Evolutionary conservation across 352 stramenopile genomes (phyloP).

Genomic region (Blastocystis sp.): DNA sequence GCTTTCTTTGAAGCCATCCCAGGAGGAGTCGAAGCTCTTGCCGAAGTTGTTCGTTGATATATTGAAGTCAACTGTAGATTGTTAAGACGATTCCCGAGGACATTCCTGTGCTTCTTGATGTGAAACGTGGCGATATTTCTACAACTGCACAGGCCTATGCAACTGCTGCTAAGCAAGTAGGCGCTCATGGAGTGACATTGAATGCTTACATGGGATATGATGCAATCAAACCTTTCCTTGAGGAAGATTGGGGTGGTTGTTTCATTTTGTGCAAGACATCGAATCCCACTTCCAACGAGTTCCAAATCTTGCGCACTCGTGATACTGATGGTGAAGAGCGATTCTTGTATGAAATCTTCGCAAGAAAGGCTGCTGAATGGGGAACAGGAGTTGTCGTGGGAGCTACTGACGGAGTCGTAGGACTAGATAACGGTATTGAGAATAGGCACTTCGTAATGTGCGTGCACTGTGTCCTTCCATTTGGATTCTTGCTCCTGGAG

Average conservation of each 20-base stretch:
- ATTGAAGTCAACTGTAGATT: slow-evolving; percentile 53
- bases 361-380: slow-evolving; percentile 69
- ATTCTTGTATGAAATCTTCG: slow-evolving; percentile 68
- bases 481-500: slow-evolving; percentile 93
- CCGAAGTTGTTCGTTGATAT: slow-evolving; percentile 70
- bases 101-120: slow-evolving; percentile 91
- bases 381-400: slow-evolving; percentile 89
- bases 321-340: slow-evolving; percentile 65
- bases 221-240: slow-evolving; percentile 88
- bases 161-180: slow-evolving; percentile 79
- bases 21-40: slow-evolving; percentile 79
- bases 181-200: slow-evolving; percentile 87
- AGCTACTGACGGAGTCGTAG: slow-evolving; percentile 81
- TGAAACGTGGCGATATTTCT: slow-evolving; percentile 95
- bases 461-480: slow-evolving; percentile 76
- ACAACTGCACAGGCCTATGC: slow-evolving; percentile 90
- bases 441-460: slow-evolving; percentile 76
- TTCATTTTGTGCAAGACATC: slow-evolving; percentile 99
- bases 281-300: slow-evolving; percentile 89
- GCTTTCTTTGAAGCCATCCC: slow-evolving; percentile 91
- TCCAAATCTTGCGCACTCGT: slow-evolving; percentile 75
- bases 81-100: slow-evolving; percentile 72
- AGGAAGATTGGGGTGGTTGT: slow-evolving; percentile 77
- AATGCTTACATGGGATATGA: slow-evolving; percentile 95
- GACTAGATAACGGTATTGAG: background rate